phyloP scores from a whole-genome alignment of 2,329 filamentous ascomycete genomes.

The Mycogone perniciosa region DNA sequence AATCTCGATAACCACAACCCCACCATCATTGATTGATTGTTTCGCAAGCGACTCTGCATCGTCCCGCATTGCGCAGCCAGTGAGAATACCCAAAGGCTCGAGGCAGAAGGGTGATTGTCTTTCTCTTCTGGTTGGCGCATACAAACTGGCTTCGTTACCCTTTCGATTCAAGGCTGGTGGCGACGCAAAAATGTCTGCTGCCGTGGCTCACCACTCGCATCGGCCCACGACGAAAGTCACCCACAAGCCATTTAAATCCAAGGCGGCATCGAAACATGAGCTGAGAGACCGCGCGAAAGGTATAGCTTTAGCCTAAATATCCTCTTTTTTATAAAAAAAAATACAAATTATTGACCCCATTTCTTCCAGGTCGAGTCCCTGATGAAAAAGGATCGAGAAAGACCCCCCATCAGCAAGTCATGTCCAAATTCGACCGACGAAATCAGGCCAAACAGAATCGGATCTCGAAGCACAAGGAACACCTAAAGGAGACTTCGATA shows the following conservation, averaged over 20 bases:
- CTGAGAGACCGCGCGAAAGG: constrained; percentile 82
- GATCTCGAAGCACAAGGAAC: constrained; percentile 74
- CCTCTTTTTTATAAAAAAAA: background rate
- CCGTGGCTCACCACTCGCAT: constrained; percentile 69
- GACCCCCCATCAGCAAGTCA: constrained; percentile 90
- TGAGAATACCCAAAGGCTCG: background rate
- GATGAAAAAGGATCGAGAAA: constrained; percentile 69
- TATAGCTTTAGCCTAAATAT: constrained; percentile 27
- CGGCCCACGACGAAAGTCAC: constrained; percentile 82
- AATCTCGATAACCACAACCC: constrained; percentile 34
- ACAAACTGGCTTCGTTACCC: constrained; percentile 65
- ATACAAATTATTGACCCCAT: background rate
- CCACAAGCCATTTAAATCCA: constrained; percentile 89
- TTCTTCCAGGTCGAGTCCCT: constrained; percentile 64
- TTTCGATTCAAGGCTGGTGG: constrained; percentile 83
- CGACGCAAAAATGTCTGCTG: constrained; percentile 67
- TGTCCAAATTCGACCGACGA: constrained; percentile 92
- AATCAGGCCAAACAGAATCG: constrained; percentile 93
- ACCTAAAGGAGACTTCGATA: constrained; percentile 69
- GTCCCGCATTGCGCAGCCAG: constrained; percentile 4
- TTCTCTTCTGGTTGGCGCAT: background rate
- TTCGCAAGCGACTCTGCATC: constrained; percentile 13
- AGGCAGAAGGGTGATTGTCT: background rate
- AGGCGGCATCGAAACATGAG: constrained; percentile 81
- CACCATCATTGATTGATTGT: constrained; percentile 24